Percentiles rank a stretch among this genome's conserved stretches.
Evolutionary conservation across 768 basidiomycete species (phyloP).

Genomic region (Boletus rufocinnamomeus): DNA sequence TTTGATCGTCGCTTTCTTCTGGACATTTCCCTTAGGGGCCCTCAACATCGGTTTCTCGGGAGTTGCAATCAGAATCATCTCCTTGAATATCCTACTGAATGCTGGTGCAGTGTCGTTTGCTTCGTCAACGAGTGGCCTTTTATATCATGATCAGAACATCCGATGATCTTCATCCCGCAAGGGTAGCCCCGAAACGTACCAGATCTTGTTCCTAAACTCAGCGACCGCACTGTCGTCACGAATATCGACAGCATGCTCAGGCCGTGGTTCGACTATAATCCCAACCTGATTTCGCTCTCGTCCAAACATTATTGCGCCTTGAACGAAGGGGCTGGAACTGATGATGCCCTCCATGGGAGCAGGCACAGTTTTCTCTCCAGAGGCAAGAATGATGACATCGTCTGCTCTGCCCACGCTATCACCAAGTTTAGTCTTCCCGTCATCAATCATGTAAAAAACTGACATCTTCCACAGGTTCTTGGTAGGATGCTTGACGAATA

Average conservation of each 20-base stretch:
- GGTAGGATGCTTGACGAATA: conserved; percentile 47
- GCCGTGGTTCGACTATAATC: conserved; percentile 32
- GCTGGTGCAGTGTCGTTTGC: conserved; percentile 41
- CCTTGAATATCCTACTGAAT: conserved; percentile 47
- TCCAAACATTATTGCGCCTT: conserved; percentile 35
- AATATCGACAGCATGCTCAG: conserved; percentile 17
- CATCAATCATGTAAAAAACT: neutral
- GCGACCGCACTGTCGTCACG: conserved; percentile 6
- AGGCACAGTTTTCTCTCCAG: conserved; percentile 38
- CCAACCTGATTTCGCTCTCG: conserved; percentile 34
- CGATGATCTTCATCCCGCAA: neutral
- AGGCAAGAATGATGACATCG: conserved; percentile 35
- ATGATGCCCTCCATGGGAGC: conserved; percentile 34
- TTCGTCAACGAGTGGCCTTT: conserved; percentile 40
- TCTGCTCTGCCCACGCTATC: conserved; percentile 41
- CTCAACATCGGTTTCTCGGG: conserved; percentile 43
- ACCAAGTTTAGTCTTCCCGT: neutral
- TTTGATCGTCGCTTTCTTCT: conserved; percentile 18
- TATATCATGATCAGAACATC: neutral
- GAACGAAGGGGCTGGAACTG: conserved; percentile 21
- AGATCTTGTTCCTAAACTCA: conserved; percentile 23
- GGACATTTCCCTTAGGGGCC: conserved; percentile 33
- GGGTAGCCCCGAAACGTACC: conserved; percentile 16
- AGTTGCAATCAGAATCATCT: conserved; percentile 49
- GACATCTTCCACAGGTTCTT: conserved; percentile 47